These are phyloP conservation scores for Cubamyces sp. DNA, from an alignment of 768 basidiomycete species.

Conservation along the genomic window DNA sequence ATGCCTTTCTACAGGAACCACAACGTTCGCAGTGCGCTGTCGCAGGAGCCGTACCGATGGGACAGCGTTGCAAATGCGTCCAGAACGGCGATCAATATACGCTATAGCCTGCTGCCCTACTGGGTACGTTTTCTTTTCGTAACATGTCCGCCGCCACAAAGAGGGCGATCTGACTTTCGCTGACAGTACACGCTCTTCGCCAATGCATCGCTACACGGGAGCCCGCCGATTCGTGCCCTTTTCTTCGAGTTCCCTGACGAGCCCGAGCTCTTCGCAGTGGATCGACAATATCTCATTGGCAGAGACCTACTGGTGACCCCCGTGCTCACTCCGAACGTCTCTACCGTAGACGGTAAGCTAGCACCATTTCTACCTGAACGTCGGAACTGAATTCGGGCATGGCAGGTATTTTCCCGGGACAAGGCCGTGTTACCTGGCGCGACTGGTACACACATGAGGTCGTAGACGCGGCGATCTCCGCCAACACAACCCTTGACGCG, in stretches of 20 bases:
- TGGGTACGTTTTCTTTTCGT: slow-evolving; percentile 54
- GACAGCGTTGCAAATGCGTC: slow-evolving; percentile 78
- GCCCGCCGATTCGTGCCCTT: slow-evolving; percentile 73
- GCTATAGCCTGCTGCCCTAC: slow-evolving; percentile 77
- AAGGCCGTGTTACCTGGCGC: slow-evolving; percentile 62
- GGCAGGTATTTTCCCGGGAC: slow-evolving; percentile 67
- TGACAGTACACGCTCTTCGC: slow-evolving; percentile 73
- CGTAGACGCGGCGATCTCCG: slow-evolving; percentile 47
- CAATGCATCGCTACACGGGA: slow-evolving; percentile 63
- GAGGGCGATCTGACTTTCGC: background rate
- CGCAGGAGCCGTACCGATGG: slow-evolving; percentile 86
- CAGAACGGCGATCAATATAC: slow-evolving; percentile 67
- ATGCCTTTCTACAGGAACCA: slow-evolving; percentile 85
- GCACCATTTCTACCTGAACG: no score
- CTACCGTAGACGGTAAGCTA: slow-evolving; percentile 62
- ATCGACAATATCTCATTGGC: slow-evolving; percentile 76
- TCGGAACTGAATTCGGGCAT: background rate
- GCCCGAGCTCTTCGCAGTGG: slow-evolving; percentile 61
- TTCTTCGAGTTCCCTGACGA: slow-evolving; percentile 82
- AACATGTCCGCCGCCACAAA: background rate
- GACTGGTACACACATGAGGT: slow-evolving; percentile 75
- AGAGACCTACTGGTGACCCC: slow-evolving; percentile 75
- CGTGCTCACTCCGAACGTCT: slow-evolving; percentile 68
- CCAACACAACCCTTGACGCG: slow-evolving; percentile 56
- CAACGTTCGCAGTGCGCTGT: slow-evolving; percentile 62